Evolutionary conservation across 495 filamentous ascomycete species (phyloP).

Genomic region (Copromyces sp.): DNA sequence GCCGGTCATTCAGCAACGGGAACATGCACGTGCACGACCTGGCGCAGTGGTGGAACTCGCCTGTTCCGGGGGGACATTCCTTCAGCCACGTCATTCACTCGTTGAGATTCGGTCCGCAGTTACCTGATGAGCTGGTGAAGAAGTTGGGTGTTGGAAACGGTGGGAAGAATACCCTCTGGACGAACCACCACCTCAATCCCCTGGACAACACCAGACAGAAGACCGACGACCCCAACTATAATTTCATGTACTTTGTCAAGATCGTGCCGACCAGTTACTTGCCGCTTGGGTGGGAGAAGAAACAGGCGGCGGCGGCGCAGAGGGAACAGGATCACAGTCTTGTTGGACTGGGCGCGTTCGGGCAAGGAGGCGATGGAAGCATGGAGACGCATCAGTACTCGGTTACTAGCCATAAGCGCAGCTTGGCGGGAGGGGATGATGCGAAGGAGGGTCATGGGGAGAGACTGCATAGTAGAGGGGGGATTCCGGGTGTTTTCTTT

Average conservation of each 20-base stretch:
- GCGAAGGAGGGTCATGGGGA: slow-evolving; percentile 79
- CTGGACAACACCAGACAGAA: slow-evolving; percentile 73
- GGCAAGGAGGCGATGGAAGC: slow-evolving; percentile 56
- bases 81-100: slow-evolving; percentile 84
- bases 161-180: slow-evolving; percentile 50
- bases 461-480: slow-evolving; percentile 74
- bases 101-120: slow-evolving; percentile 86
- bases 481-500: slow-evolving; percentile 97
- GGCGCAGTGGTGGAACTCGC: slow-evolving; percentile 74
- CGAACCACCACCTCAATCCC: slow-evolving; percentile 84
- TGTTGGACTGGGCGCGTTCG: slow-evolving; percentile 53
- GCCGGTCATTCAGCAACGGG: slow-evolving; percentile 83
- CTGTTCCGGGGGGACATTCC: slow-evolving; percentile 57
- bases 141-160: slow-evolving; percentile 34
- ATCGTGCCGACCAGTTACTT: slow-evolving; percentile 93
- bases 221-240: slow-evolving; percentile 74
- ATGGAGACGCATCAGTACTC: slow-evolving; percentile 97
- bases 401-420: slow-evolving; percentile 89
- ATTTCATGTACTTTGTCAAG: slow-evolving; percentile 99
- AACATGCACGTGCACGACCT: slow-evolving; percentile 97
- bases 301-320: neutral
- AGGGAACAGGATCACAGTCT: slow-evolving; percentile 23
- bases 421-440: slow-evolving; percentile 70
- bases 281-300: slow-evolving; percentile 65
- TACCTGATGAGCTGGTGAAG: slow-evolving; percentile 62